phyloP scores from a whole-genome alignment of 2,329 filamentous ascomycete species.

The Endothia cerciana region DNA sequence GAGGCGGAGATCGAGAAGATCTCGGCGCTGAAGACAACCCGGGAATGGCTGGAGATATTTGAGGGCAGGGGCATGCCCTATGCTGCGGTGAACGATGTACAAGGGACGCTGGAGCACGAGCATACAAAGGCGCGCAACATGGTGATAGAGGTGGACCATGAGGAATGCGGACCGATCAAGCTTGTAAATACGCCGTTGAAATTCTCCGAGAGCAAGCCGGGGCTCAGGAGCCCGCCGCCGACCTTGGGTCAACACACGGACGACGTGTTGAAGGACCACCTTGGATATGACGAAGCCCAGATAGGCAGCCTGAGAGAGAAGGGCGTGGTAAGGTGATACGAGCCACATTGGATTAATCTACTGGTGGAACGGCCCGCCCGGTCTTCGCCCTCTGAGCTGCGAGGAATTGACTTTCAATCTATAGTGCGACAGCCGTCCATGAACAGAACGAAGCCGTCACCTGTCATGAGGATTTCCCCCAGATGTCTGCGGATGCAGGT shows the following conservation, averaged over 20 bases:
- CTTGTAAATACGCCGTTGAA: constrained; percentile 95
- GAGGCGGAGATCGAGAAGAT: constrained; percentile 78
- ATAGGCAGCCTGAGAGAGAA: constrained; percentile 66
- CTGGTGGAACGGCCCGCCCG: not conserved
- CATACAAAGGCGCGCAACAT: constrained; percentile 86
- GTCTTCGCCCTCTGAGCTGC: not conserved
- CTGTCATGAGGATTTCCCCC: not conserved
- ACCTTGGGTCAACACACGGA: constrained; percentile 86
- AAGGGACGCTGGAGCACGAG: constrained; percentile 78
- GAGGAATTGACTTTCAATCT: not conserved
- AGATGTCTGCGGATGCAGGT: not conserved
- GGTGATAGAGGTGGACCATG: constrained; percentile 87
- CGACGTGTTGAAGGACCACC: constrained; percentile 68
- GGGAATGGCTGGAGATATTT: constrained; percentile 84
- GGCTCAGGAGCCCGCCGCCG: constrained; percentile 78
- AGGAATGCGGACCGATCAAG: constrained; percentile 80
- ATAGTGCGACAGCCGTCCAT: not conserved
- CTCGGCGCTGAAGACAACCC: constrained; percentile 76
- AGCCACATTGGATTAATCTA: not conserved
- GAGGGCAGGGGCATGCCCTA: constrained; percentile 95
- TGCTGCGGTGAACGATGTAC: constrained; percentile 88
- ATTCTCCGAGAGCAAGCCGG: constrained; percentile 80
- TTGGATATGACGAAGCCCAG: constrained; percentile 62
- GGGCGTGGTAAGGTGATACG: constrained; percentile 62
- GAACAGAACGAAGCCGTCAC: not conserved